Conservation (phyloP, 257 asterid genomes). For the Asclepias syriaca region DNA sequence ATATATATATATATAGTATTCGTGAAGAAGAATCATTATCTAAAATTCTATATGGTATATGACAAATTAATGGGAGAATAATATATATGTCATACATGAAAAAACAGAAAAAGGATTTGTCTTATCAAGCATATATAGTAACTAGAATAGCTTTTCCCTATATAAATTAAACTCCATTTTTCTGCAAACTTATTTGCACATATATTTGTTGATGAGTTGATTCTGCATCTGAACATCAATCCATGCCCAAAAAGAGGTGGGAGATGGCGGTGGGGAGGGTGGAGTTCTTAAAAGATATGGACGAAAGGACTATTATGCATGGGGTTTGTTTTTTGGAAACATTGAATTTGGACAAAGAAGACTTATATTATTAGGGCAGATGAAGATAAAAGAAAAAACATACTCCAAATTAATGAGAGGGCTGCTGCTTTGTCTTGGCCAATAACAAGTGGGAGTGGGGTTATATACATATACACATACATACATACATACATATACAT, state of each 20-base stretch:
- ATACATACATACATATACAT: no score
- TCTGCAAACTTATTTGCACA: background rate
- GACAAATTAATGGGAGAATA: no score
- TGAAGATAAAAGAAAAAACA: conserved; percentile 4
- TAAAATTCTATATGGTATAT: no score
- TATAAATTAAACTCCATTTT: background rate
- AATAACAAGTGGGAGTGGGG: conserved; percentile 13
- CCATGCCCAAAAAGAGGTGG: background rate
- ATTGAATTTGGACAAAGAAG: conserved; percentile 2
- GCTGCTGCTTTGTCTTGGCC: conserved; percentile 12
- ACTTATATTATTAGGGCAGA: background rate
- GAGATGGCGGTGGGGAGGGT: background rate
- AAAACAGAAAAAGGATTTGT: background rate
- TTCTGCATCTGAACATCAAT: background rate
- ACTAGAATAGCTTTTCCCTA: background rate
- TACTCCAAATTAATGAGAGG: conserved; percentile 13
- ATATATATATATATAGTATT: no score
- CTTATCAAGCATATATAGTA: background rate
- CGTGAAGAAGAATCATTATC: no score
- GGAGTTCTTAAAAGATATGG: background rate
- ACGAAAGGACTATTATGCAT: background rate
- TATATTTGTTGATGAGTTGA: background rate
- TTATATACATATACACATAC: background rate
- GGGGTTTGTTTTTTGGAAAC: background rate
- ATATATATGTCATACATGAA: no score